Base-by-base conservation (phyloP, 371 early-diverging fungal species). In the Mortierella sp. region DNA sequence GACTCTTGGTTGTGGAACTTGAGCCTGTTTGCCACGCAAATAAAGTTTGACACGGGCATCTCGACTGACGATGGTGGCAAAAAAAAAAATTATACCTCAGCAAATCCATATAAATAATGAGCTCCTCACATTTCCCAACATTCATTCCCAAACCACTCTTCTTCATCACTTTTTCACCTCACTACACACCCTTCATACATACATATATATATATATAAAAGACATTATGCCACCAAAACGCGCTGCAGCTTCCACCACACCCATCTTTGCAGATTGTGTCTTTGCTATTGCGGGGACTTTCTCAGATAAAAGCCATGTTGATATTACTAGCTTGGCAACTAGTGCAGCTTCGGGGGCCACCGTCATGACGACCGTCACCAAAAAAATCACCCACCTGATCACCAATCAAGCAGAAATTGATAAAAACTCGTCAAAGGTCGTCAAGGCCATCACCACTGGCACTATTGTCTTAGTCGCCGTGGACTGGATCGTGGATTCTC, bases 401-500 rank as follows among this genome's bases (percentile, higher is more conserved):
- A 74, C 77, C 10, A 85, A 58, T 33, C 50, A 65, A 8, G 61
- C 58, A 4, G 85, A 85, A 40, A 45, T 77, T 66, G 55, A 53
- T 7, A 71, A 82, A 22, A 28, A 40, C 10, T 53, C 77, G 13
- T 19, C 69, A 60, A 85, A 85, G 67, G 69, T 84, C 32, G 19
- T 40, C 0, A 67, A 76, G 32, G 82, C 85, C 13, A 13, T 19
- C 48, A 21, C 58, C n/a, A 57, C 62, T 47, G 76, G 50, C 50
- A 62, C 65, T 15, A 65, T 87, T 47, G 33, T 65, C 7, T 45
- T 87, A 4, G 84, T 85, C 28, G 69, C 69, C 24, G 48, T 77
- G 47, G 82, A 83, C 19, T 87, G 84, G 77, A 61, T 87, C 47
- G 10, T 72, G 16, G 86, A 86, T n/a, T 87, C 86, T 13, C 48